These are phyloP conservation scores for Neonothopanus nambi DNA, from an alignment of 1,284 basidiomycete species.

Conservation along the genomic window DNA sequence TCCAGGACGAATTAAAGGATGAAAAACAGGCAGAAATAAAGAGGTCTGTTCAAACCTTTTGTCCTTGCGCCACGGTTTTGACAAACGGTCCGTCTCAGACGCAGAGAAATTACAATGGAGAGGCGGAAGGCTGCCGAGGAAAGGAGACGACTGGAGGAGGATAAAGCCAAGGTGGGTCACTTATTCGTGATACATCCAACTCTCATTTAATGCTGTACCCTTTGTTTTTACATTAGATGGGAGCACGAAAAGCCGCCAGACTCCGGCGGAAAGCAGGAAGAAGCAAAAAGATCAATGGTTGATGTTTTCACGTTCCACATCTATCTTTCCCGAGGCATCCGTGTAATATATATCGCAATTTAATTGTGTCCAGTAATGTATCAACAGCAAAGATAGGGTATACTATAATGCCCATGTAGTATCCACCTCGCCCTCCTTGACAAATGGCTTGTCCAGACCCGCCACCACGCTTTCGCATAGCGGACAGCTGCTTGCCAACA, in stretches of 20 bases:
- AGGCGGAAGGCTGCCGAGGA: conserved; percentile 74
- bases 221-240: conserved; percentile 61
- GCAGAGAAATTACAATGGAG: conserved; percentile 65
- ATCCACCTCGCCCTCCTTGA: conserved; percentile 79
- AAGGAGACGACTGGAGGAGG: conserved; percentile 66
- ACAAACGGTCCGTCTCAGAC: conserved; percentile 37
- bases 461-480: conserved; percentile 87
- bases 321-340: conserved; percentile 10
- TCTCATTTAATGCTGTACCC: conserved; percentile 14
- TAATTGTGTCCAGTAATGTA: not conserved
- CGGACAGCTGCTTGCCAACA: conserved; percentile 86
- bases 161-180: conserved; percentile 61
- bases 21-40: conserved; percentile 70
- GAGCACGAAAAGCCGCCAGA: conserved; percentile 71
- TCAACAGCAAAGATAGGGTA: not conserved
- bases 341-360: conserved; percentile 11
- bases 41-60: conserved; percentile 40
- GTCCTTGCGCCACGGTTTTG: conserved; percentile 8
- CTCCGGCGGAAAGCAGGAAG: conserved; percentile 69
- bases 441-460: conserved; percentile 85
- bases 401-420: conserved; percentile 76
- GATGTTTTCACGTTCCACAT: conserved; percentile 24
- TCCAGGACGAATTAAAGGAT: conserved; percentile 70
- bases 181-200: conserved; percentile 2
- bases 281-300: conserved; percentile 77